Percentiles rank a stretch among this genome's conserved stretches.
Evolutionary conservation across 2,329 filamentous ascomycete species (phyloP).

Genomic region (Hirsutella minnesotensis): DNA sequence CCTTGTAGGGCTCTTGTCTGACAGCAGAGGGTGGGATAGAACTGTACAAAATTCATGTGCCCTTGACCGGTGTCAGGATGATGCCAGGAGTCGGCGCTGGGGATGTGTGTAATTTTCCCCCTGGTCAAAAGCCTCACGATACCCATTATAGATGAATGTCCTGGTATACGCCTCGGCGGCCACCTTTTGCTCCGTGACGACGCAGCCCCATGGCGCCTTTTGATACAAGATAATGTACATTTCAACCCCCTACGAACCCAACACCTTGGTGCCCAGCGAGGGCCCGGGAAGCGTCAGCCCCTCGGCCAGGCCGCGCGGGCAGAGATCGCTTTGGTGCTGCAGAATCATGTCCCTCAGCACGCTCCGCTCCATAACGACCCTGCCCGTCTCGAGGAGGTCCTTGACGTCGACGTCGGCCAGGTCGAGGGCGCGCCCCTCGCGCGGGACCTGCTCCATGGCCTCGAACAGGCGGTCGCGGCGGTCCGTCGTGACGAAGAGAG

Average conservation of each 20-base stretch:
- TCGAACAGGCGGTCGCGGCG: constrained; percentile 51
- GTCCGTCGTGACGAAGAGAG: constrained; percentile 59
- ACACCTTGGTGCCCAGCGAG: constrained; percentile 25
- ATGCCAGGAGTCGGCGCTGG: no score
- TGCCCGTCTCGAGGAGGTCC: constrained; percentile 74
- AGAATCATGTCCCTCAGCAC: constrained; percentile 67
- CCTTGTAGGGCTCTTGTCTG: constrained; percentile 42
- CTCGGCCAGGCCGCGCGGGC: constrained; percentile 32
- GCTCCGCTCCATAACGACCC: constrained; percentile 74
- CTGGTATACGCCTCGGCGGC: no score
- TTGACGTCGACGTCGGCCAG: constrained; percentile 87
- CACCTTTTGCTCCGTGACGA: no score
- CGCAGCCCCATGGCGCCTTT: no score
- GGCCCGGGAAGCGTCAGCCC: constrained; percentile 23
- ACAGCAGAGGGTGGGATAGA: neutral
- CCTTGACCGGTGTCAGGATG: no score
- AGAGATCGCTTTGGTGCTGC: constrained; percentile 58
- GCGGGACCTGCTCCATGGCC: constrained; percentile 50
- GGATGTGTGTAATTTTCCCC: no score
- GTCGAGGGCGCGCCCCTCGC: constrained; percentile 58
- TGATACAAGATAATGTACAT: no score
- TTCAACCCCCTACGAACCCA: constrained; percentile 6
- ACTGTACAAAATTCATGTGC: neutral
- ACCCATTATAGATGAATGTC: no score
- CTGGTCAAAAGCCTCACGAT: no score